These are phyloP conservation scores for Trebouxiophyceae sp. DNA, from an alignment of 163 green algal genomes.

Conservation along the genomic window DNA sequence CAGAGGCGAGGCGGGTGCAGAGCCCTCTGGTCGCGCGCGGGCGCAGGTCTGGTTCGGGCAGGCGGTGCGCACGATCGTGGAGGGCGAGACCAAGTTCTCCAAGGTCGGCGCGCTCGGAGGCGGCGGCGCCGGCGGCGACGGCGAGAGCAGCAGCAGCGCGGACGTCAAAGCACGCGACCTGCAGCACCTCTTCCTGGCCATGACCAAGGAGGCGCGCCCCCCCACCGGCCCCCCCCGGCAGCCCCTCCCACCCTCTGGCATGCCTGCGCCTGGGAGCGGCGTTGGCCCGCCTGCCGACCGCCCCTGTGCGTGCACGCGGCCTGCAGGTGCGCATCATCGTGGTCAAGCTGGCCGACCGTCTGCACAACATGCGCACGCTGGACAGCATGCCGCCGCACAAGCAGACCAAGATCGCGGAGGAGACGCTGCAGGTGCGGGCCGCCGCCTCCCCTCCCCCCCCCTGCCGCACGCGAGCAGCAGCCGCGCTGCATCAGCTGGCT, in stretches of 20 bases:
- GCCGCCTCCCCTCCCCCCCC: background rate
- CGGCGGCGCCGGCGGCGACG: too few species aligned
- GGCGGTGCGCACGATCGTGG: constrained; percentile 69
- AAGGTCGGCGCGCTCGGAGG: constrained; percentile 39
- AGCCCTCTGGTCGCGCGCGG: too few species aligned
- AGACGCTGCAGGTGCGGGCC: constrained; percentile 55
- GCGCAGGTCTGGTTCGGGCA: constrained; percentile 45
- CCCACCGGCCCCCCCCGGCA: too few species aligned
- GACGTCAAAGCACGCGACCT: constrained; percentile 72
- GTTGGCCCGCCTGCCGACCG: too few species aligned
- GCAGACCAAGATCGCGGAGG: constrained; percentile 61
- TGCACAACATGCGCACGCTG: constrained; percentile 91
- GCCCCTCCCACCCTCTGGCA: too few species aligned
- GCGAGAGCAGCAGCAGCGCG: background rate
- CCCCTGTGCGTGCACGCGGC: too few species aligned
- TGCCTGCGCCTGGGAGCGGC: too few species aligned
- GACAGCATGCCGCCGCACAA: constrained; percentile 65
- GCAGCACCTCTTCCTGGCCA: constrained; percentile 79
- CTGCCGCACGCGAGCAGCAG: too few species aligned
- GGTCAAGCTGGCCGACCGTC: constrained; percentile 79
- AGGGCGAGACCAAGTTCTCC: constrained; percentile 82
- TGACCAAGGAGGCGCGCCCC: constrained; percentile 71
- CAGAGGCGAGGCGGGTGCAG: too few species aligned
- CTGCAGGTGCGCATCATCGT: constrained; percentile 65
- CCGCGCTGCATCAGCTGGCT: too few species aligned